Percentiles rank a stretch among this genome's conserved stretches.
These are phyloP conservation scores for Candida arabinofermentans DNA, from an alignment of 805 yeast species.

Conservation along the genomic window DNA sequence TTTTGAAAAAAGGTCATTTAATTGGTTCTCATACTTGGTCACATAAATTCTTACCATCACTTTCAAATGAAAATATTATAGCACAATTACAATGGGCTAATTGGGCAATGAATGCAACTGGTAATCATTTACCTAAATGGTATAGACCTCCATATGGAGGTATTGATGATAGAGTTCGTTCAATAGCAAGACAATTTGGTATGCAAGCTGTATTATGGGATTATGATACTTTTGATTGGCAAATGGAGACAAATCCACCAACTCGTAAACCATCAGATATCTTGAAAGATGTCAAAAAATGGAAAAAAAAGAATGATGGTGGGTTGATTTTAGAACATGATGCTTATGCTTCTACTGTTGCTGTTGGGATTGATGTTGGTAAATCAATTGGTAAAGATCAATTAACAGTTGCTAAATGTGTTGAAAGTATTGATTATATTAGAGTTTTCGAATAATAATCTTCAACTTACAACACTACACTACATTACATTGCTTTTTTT, in stretches of 20 bases:
- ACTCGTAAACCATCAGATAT: slow-evolving; percentile 49
- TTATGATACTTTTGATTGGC: slow-evolving; percentile 90
- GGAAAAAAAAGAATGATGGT: slow-evolving; percentile 37
- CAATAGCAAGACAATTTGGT: slow-evolving; percentile 78
- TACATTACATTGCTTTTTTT: background rate
- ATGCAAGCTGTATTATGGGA: slow-evolving; percentile 90
- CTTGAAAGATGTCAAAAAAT: slow-evolving; percentile 48
- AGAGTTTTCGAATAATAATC: slow-evolving; percentile 16
- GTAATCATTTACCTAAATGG: slow-evolving; percentile 82
- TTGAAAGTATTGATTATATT: slow-evolving; percentile 60
- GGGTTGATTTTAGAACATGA: slow-evolving; percentile 91
- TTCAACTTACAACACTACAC: background rate
- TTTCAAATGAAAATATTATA: slow-evolving; percentile 74
- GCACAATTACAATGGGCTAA: slow-evolving; percentile 94
- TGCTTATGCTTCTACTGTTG: slow-evolving; percentile 59
- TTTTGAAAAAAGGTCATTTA: slow-evolving; percentile 64
- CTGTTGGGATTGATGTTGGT: slow-evolving; percentile 58
- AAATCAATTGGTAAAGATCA: slow-evolving; percentile 57
- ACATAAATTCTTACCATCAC: slow-evolving; percentile 75
- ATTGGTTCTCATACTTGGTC: slow-evolving; percentile 92
- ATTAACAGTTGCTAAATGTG: slow-evolving; percentile 76
- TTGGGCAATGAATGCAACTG: slow-evolving; percentile 98
- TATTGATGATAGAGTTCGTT: slow-evolving; percentile 78
- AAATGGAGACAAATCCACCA: slow-evolving; percentile 46
- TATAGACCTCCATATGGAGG: slow-evolving; percentile 98